phyloP scores from a whole-genome alignment of 2,329 filamentous ascomycete genomes.

The Proliferodiscus dingleyae region DNA sequence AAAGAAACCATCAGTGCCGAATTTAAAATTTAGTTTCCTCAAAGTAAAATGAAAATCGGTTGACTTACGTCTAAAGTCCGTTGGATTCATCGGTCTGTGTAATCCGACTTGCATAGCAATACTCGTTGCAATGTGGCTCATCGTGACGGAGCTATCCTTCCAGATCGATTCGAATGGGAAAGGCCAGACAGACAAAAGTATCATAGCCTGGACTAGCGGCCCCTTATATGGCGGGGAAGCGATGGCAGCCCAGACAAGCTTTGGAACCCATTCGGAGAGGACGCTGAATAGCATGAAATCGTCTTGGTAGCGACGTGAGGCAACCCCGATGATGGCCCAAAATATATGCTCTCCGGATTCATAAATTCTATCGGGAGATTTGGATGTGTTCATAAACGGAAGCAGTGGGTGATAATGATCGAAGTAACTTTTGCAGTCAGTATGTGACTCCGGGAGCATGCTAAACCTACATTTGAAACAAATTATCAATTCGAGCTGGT shows the following conservation, averaged over 20 bases:
- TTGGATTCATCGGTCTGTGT: slow-evolving; percentile 16
- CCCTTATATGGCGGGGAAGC: slow-evolving; percentile 3
- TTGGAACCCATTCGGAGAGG: slow-evolving; percentile 6
- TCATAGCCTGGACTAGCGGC: slow-evolving; percentile 15
- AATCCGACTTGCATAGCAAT: slow-evolving; percentile 23
- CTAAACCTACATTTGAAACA: slow-evolving; percentile 11
- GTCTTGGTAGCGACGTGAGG: slow-evolving; percentile 13
- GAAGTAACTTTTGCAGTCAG: slow-evolving; percentile 12
- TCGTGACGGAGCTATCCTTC: slow-evolving; percentile 18
- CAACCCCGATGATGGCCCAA: slow-evolving; percentile 17
- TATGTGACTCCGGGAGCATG: background rate
- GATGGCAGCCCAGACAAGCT: slow-evolving; percentile 12
- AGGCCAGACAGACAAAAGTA: slow-evolving; percentile 21
- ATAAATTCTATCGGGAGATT: slow-evolving; percentile 16
- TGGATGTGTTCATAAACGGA: slow-evolving; percentile 8
- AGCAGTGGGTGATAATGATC: slow-evolving; percentile 15
- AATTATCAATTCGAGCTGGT: slow-evolving; percentile 4
- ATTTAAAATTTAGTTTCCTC: background rate
- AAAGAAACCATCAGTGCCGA: background rate
- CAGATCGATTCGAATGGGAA: slow-evolving; percentile 21
- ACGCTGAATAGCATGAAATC: slow-evolving; percentile 9
- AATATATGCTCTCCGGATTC: slow-evolving; percentile 8
- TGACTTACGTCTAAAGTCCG: slow-evolving; percentile 16
- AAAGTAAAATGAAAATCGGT: background rate
- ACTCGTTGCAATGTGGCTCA: slow-evolving; percentile 20